Conservation (phyloP, 1,139 yeast genomes). For the Suhomyces bolitotheri region DNA sequence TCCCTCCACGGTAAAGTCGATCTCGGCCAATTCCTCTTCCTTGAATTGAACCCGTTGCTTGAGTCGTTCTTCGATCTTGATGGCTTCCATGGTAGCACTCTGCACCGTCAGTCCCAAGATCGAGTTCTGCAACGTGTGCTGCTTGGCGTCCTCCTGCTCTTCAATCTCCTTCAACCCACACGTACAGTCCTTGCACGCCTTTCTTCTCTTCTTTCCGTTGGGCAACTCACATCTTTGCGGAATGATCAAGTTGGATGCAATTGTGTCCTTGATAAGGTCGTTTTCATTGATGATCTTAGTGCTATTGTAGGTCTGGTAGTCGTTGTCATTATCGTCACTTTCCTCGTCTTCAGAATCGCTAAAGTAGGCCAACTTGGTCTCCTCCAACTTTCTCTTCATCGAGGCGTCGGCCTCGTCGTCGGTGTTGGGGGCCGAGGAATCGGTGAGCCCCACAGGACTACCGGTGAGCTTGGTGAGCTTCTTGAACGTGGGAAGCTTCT, state of each 20-base stretch:
- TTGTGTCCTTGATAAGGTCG: conserved; percentile 33
- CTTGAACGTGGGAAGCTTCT: conserved; percentile 16
- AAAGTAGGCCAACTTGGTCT: conserved; percentile 52
- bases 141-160: conserved; percentile 54
- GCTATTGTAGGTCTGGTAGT: conserved; percentile 28
- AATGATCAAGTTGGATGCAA: conserved; percentile 35
- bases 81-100: conserved; percentile 55
- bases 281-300: conserved; percentile 44
- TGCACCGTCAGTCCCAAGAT: conserved; percentile 51
- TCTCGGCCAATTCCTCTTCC: conserved; percentile 72
- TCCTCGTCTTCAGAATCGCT: conserved; percentile 47
- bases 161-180: conserved; percentile 90
- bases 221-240: conserved; percentile 53
- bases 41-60: conserved; percentile 53
- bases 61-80: conserved; percentile 51
- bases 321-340: conserved; percentile 45
- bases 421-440: conserved; percentile 39
- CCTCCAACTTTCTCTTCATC: conserved; percentile 46
- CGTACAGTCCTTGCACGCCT: conserved; percentile 95
- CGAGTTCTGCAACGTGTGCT: conserved; percentile 46
- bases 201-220: conserved; percentile 67
- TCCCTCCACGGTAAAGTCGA: conserved; percentile 93
- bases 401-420: conserved; percentile 42
- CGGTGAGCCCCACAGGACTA: conserved; percentile 39
- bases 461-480: conserved; percentile 14